Evolutionary conservation across 768 basidiomycete species (phyloP).

Genomic region (Boletus tomentosulus): DNA sequence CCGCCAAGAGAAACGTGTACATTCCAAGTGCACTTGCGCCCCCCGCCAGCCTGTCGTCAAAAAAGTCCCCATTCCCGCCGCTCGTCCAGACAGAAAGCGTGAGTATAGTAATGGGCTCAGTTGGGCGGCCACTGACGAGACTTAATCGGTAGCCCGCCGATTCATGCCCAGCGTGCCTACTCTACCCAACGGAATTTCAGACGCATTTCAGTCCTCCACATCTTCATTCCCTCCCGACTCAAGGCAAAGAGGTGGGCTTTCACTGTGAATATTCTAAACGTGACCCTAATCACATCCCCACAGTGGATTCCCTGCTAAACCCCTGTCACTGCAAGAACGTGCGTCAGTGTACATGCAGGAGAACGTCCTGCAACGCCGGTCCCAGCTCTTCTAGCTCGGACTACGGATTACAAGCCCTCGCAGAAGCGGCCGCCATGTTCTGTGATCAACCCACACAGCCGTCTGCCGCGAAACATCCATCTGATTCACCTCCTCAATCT

Average conservation of each 20-base stretch:
- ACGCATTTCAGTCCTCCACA: conserved; percentile 36
- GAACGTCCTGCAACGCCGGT: conserved; percentile 1
- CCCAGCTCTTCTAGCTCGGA: conserved; percentile 6
- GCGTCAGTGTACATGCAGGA: conserved; percentile 51
- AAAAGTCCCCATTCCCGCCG: conserved; percentile 31
- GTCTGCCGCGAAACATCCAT: conserved; percentile 3
- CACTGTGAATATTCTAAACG: background rate
- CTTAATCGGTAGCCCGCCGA: conserved; percentile 47
- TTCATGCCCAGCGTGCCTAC: conserved; percentile 70
- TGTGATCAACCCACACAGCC: conserved; percentile 4
- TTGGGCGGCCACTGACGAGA: conserved; percentile 16
- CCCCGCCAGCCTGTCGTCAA: conserved; percentile 32
- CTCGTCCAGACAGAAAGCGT: conserved; percentile 33
- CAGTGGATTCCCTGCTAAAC: conserved; percentile 57
- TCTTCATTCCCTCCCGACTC: conserved; percentile 35
- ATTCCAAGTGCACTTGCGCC: conserved; percentile 77
- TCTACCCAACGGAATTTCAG: conserved; percentile 69
- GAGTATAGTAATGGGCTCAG: conserved; percentile 2
- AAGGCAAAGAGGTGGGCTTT: conserved; percentile 46
- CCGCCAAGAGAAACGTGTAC: conserved; percentile 73
- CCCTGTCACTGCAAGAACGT: conserved; percentile 58
- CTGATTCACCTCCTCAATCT: conserved; percentile 18
- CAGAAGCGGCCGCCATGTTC: conserved; percentile 34
- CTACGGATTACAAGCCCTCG: conserved; percentile 33
- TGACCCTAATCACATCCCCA: conserved; percentile 4